Base-by-base conservation (phyloP, 2,329 filamentous ascomycete genomes). In the Scytalidium lignicola region DNA sequence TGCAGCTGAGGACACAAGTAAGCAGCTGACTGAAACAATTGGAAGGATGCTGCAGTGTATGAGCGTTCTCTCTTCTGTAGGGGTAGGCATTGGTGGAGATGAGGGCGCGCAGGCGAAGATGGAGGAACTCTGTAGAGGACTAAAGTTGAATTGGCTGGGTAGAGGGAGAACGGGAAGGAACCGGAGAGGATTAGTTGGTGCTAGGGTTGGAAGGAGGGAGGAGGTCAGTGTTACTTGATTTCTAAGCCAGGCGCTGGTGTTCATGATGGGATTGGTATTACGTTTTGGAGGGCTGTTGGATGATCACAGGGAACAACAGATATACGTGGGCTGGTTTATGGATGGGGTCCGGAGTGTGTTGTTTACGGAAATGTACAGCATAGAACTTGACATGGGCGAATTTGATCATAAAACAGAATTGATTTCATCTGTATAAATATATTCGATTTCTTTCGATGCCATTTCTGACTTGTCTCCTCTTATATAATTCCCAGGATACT, bases 61-160 rank as follows among this genome's bases (percentile, higher is more conserved):
- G 68, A 92, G 86, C 65, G 90, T 99, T 7, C 74, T 99, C 19
- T 88, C 89, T 2, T 85, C 84, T 53, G 80, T 95, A 12, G 85
- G 74, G 7, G 54, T 60, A 23, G 53, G 58, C 7, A 54, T 51
- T n/a, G 58, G 60, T 41, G 57, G 57, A 8, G 80, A 79, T 9
- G 89, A 95, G 55, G 82, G 86, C 32, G 78, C 81, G 1, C 88
- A 92, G 63, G 79, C 78, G 49, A 89, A 86, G 68, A 86, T 97
- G 61, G 86, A 92, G 53, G 81, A 91, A 61, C 72, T 99, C 54
- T 90, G 86, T 50, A 86, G 89, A 63, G 83, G 93, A 59, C 73
- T 99, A 53, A 99, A 97, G 70, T 82, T 96, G 61, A 99, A 99
- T 67, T 99, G 93, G 93, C 77, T 99, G 1, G 92, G 92, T 0